Base-by-base conservation (phyloP, 1,139 yeast species). In the Candida albicans region DNA sequence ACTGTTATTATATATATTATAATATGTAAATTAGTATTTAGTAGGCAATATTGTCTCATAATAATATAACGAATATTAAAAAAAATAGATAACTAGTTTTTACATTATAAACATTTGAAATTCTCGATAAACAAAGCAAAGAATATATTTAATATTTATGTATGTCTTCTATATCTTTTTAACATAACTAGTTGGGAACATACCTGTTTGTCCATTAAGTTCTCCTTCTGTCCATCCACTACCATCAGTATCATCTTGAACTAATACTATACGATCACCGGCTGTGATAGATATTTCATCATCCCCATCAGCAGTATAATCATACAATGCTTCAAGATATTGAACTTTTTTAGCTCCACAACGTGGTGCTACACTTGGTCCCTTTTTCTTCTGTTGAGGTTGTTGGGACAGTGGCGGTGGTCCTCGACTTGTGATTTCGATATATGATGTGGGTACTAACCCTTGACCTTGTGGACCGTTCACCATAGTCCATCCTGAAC, bases 151-250 rank as follows among this genome's bases (percentile, higher is more conserved):
- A 26, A 35, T 35, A 35, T 11, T 35, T 35, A 34, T 34, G n/a
- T 15, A 14, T 33, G 22, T 33, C n/a, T 18, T 25, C 18, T 25
- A 13, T 26, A 73, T 48, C 46, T 62, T 68, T 49, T 62, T 68
- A 7, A 76, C 87, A 60, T 90, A 91, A 50, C 87, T 74, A 0
- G 95, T 84, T 6, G 98, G 98, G 64, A 91, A 87, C 51, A 88
- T 63, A 1, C 97, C 97, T 36, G 70, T 73, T 29, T 53, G 55
- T 0, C 96, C 96, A 54, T 84, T 75, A 13, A 86, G 53, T 58
- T 87, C 95, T 8, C 98, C 99, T 54, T 84, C 88, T 1, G 97
- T 90, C 99, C 99, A 93, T 0, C 99, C 99, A 50, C 85, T 84
- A 6, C 96, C 96, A 46, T 84, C 85, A 49, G 88, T 93, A 39